Conservation (phyloP, 345 rosid species). For the Rhizophora apiculata region DNA sequence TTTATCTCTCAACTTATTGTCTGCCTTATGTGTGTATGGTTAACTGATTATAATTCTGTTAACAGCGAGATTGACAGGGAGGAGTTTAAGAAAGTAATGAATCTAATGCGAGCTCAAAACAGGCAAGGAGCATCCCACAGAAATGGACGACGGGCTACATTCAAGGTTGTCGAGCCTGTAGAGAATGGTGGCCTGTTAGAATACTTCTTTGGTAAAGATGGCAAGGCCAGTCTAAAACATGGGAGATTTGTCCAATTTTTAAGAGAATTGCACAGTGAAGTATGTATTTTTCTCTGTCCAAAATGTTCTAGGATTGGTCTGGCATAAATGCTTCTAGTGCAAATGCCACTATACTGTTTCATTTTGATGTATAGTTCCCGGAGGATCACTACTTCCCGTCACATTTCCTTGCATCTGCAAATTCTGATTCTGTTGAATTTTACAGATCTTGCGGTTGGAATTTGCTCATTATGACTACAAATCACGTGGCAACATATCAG, state of each 20-base stretch:
- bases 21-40: not conserved
- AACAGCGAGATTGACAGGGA: constrained; percentile 25
- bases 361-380: not conserved
- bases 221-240: constrained; percentile 18
- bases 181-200: constrained; percentile 30
- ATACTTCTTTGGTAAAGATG: constrained; percentile 29
- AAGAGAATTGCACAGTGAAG: constrained; percentile 26
- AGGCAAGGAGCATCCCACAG: constrained; percentile 23
- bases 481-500: constrained; percentile 17
- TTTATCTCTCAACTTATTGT: too few species aligned
- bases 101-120: constrained; percentile 30
- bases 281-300: not conserved
- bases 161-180: constrained; percentile 16
- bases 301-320: not conserved
- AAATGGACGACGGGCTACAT: constrained; percentile 20
- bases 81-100: constrained; percentile 30
- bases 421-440: not conserved
- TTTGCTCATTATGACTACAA: constrained; percentile 29
- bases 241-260: constrained; percentile 27
- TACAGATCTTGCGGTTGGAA: constrained; percentile 23
- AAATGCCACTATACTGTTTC: too few species aligned
- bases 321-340: too few species aligned
- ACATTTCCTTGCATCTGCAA: not conserved
- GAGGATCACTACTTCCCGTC: not conserved
- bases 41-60: not conserved